Percentiles rank a stretch among this genome's conserved stretches.
Evolutionary conservation across 2,329 filamentous ascomycete genomes (phyloP).

Genomic region (Penicillium sp.): DNA sequence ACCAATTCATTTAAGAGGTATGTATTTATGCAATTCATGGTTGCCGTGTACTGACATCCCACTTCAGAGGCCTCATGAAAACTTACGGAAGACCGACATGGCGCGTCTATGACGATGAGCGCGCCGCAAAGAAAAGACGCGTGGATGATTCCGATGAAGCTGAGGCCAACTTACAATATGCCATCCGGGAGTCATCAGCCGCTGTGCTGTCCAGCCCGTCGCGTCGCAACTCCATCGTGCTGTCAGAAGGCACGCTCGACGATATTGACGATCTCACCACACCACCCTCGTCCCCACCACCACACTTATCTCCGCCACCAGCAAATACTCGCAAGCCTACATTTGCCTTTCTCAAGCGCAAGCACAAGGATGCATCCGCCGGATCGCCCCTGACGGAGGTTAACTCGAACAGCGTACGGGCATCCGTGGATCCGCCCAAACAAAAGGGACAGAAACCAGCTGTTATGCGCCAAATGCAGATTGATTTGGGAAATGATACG

Average conservation of each 20-base stretch:
- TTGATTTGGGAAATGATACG: constrained; percentile 57
- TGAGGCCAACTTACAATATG: constrained; percentile 48
- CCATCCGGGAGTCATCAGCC: constrained; percentile 49
- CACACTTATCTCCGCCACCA: constrained; percentile 44
- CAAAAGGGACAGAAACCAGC: constrained; percentile 33
- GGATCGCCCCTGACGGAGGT: constrained; percentile 47
- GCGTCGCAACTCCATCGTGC: constrained; percentile 47
- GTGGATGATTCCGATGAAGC: constrained; percentile 45
- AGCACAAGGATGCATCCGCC: constrained; percentile 36
- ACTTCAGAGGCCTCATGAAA: constrained; percentile 48
- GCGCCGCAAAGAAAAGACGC: constrained; percentile 48
- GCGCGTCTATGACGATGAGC: constrained; percentile 49
- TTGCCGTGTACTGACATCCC: constrained; percentile 3
- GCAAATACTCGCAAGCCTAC: constrained; percentile 49
- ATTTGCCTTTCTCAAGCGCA: constrained; percentile 52
- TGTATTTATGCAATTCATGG: constrained; percentile 9
- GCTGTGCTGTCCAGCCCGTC: constrained; percentile 48
- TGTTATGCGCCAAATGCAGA: constrained; percentile 58
- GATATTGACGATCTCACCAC: constrained; percentile 46
- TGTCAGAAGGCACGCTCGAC: constrained; percentile 45
- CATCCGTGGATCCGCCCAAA: constrained; percentile 40
- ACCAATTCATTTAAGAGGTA: constrained; percentile 54
- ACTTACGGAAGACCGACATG: constrained; percentile 50
- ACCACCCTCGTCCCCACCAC: constrained; percentile 54
- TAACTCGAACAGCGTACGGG: constrained; percentile 45